Evolutionary conservation across 2,329 filamentous ascomycete genomes (phyloP), one percentile per base, ranked within the genome.

Genomic region (Botrytis elliptica): DNA sequence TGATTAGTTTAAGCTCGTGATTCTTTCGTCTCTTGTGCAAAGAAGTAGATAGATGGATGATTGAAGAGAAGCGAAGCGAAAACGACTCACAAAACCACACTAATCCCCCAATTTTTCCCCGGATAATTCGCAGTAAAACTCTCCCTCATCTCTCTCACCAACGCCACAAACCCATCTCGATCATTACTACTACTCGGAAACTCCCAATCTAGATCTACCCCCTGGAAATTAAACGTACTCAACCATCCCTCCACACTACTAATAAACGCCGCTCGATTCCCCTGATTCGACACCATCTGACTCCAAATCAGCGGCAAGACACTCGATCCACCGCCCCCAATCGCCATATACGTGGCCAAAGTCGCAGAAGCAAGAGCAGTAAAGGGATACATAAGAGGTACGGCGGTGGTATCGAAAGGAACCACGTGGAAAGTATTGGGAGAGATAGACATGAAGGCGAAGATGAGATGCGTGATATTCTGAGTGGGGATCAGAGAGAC

Each of bases 141-240:
- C 0, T 78, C 78, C 59, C 77, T 69, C 77, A 80, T 76, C 44
- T 79, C 77, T 38, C 73, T 72, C 16, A 82, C 25, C 76, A 81
- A 76, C 74, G 78, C 5, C 52, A 79, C 77, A 57, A 83, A 80
- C 0, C 85, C 85, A 12, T 82, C 83, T 0, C 84, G 80, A 6
- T 81, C 80, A 12, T 75, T 57, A 4, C 76, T 77, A 82, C 33
- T 68, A 22, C 8, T n/a, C 0, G 85, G 85, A 72, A 83, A 86
- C 69, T 86, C 84, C 85, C 85, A 86, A 73, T 86, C 84, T 0
- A 86, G 73, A 72, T 87, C 85, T 3, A 84, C 80, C 3, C 85
- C 84, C 16, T 83, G 78, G 71, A 85, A 85, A 4, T 81, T 81
- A 70, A 82, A 83, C 40, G 74, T 71, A 0, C 75, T 59, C 80